phyloP scores from a whole-genome alignment of 805 yeast genomes.

The Priceomyces castillae region DNA sequence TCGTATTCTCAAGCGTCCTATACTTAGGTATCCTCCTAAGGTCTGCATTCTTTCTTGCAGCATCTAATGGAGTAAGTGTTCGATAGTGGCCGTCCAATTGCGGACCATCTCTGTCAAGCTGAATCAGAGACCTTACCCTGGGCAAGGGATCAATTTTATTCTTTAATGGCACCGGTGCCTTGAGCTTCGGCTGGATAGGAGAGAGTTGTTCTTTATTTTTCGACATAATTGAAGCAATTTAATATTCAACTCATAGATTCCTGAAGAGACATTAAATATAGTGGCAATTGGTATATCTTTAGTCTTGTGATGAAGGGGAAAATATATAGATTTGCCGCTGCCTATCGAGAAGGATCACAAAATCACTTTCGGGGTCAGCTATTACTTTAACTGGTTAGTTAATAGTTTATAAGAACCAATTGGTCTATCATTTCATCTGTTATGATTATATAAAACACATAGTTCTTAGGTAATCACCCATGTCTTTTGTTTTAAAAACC shows the following conservation, averaged over 20 bases:
- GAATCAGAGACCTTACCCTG: constrained; percentile 10
- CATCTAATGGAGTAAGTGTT: constrained; percentile 5
- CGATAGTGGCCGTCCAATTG: background rate
- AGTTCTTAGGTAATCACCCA: too few species aligned
- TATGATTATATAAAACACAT: too few species aligned
- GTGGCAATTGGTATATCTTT: background rate
- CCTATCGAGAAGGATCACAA: background rate
- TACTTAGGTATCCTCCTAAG: constrained; percentile 30
- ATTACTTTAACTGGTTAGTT: too few species aligned
- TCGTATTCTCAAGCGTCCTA: constrained; percentile 23
- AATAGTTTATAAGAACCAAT: too few species aligned
- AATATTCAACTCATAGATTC: background rate
- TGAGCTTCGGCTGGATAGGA: background rate
- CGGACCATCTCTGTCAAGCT: constrained; percentile 3
- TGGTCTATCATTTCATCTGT: too few species aligned
- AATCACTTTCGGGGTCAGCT: background rate
- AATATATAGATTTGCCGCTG: background rate
- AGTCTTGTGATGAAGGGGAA: background rate
- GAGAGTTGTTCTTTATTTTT: background rate
- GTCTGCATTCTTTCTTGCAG: background rate
- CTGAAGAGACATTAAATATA: background rate
- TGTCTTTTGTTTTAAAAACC: too few species aligned
- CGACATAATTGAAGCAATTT: background rate
- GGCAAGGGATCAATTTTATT: constrained; percentile 2
- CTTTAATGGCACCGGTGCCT: constrained; percentile 21